phyloP scores from a whole-genome alignment of 495 filamentous ascomycete genomes.

The Diplogelasinospora grovesii region DNA sequence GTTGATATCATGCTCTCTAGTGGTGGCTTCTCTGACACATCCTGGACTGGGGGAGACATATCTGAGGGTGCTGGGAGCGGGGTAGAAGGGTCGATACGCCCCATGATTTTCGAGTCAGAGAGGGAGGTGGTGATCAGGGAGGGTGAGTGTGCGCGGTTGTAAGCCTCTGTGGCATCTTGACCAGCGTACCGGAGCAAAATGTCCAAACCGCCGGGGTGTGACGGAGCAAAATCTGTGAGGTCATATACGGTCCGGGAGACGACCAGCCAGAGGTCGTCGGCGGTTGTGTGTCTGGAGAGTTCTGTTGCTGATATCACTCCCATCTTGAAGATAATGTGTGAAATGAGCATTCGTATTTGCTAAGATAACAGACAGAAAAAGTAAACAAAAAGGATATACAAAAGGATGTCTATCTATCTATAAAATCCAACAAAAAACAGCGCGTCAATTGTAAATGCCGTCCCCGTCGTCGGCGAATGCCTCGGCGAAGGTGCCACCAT shows the following conservation, averaged over 20 bases:
- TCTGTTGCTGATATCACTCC: not conserved
- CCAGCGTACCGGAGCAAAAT: constrained; percentile 66
- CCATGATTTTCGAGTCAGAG: constrained; percentile 47
- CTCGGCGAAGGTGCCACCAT: too few relatives aligned
- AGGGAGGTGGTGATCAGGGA: constrained; percentile 54
- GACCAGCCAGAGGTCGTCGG: constrained; percentile 69
- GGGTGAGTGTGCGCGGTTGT: constrained; percentile 59
- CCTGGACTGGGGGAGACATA: constrained; percentile 5
- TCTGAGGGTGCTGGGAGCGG: not conserved
- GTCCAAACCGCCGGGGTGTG: constrained; percentile 56
- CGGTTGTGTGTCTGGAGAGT: constrained; percentile 53
- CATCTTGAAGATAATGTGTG: too few relatives aligned
- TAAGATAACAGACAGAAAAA: too few relatives aligned
- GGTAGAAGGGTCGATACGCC: constrained; percentile 41
- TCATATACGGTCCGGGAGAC: constrained; percentile 72
- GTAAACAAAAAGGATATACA: too few relatives aligned
- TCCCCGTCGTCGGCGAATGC: too few relatives aligned
- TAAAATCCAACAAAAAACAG: too few relatives aligned
- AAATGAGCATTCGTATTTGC: too few relatives aligned
- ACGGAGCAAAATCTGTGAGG: constrained; percentile 56
- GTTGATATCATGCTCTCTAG: constrained; percentile 63
- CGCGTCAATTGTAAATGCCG: too few relatives aligned
- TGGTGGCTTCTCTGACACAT: constrained; percentile 47
- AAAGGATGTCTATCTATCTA: too few relatives aligned
- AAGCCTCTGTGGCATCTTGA: constrained; percentile 62